These are phyloP conservation scores for Boletellus dicymbophilus DNA, from an alignment of 1,284 basidiomycete species.

Conservation along the genomic window DNA sequence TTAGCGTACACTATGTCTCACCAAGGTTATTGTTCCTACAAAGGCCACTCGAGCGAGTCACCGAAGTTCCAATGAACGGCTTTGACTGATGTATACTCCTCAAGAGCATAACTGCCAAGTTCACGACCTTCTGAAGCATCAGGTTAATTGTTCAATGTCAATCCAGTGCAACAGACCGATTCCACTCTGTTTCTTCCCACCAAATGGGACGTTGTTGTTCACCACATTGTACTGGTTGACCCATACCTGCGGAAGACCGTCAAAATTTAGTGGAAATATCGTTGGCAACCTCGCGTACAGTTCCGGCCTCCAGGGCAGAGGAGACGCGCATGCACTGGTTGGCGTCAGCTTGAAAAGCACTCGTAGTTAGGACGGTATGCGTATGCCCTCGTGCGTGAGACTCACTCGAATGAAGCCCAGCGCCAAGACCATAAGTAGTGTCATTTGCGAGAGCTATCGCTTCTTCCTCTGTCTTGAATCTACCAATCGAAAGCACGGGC, in stretches of 20 bases:
- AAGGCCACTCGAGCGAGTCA: slow-evolving; percentile 77
- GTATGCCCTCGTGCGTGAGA: slow-evolving; percentile 3
- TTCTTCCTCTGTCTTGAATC: slow-evolving; percentile 80
- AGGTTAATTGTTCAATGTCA: slow-evolving; percentile 19
- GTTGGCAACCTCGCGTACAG: slow-evolving; percentile 46
- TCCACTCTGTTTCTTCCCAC: slow-evolving; percentile 87
- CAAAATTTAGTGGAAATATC: slow-evolving; percentile 1
- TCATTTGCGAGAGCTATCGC: slow-evolving; percentile 81
- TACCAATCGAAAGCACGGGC: slow-evolving; percentile 77
- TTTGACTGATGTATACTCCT: slow-evolving; percentile 85
- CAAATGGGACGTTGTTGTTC: slow-evolving; percentile 87
- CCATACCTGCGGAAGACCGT: slow-evolving; percentile 63
- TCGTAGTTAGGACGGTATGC: not conserved
- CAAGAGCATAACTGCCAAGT: slow-evolving; percentile 85
- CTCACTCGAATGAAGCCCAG: slow-evolving; percentile 86
- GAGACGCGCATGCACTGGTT: slow-evolving; percentile 87
- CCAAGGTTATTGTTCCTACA: too few species aligned
- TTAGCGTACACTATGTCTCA: too few species aligned
- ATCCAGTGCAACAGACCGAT: slow-evolving; percentile 44
- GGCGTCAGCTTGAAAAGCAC: slow-evolving; percentile 65
- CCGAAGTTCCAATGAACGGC: slow-evolving; percentile 88
- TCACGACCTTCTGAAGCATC: slow-evolving; percentile 65
- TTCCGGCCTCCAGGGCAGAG: slow-evolving; percentile 81
- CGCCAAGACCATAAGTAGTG: slow-evolving; percentile 86
- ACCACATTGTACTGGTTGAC: slow-evolving; percentile 86